phyloP scores from a whole-genome alignment of 805 yeast species.

The Starmera amethionina region DNA sequence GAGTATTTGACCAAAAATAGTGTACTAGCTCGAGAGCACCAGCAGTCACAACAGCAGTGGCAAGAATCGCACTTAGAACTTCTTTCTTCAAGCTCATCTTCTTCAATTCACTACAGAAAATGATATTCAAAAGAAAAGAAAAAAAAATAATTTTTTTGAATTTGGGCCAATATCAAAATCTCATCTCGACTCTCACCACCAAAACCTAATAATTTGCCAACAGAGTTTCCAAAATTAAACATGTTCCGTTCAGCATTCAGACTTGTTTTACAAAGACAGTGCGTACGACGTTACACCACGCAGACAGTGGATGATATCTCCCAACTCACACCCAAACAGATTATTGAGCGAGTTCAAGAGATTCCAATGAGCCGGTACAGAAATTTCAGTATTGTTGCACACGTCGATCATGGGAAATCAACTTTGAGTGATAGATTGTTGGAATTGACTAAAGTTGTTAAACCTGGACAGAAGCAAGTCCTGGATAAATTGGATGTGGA shows the following conservation, averaged over 20 bases:
- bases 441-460: constrained; percentile 83
- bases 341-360: constrained; percentile 44
- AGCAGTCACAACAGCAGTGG: constrained; percentile 21
- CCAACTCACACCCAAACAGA: too few species aligned
- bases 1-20: not conserved
- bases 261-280: too few species aligned
- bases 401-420: constrained; percentile 84
- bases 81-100: constrained; percentile 19
- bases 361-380: constrained; percentile 80
- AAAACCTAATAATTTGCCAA: too few species aligned
- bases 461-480: constrained; percentile 77
- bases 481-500: constrained; percentile 90
- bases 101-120: too few species aligned
- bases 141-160: too few species aligned
- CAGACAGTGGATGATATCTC: too few species aligned
- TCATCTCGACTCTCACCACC: too few species aligned
- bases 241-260: too few species aligned
- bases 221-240: too few species aligned
- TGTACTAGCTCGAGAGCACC: constrained; percentile 19
- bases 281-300: too few species aligned
- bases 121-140: not conserved
- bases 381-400: constrained; percentile 93
- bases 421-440: constrained; percentile 82
- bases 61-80: constrained; percentile 20
- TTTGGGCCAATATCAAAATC: too few species aligned